A percentile compares a stretch with the other conserved stretches of the same genome.
Evolutionary conservation across 2,329 filamentous ascomycete species (phyloP).

Genomic region (Arachnomyces sp.): DNA sequence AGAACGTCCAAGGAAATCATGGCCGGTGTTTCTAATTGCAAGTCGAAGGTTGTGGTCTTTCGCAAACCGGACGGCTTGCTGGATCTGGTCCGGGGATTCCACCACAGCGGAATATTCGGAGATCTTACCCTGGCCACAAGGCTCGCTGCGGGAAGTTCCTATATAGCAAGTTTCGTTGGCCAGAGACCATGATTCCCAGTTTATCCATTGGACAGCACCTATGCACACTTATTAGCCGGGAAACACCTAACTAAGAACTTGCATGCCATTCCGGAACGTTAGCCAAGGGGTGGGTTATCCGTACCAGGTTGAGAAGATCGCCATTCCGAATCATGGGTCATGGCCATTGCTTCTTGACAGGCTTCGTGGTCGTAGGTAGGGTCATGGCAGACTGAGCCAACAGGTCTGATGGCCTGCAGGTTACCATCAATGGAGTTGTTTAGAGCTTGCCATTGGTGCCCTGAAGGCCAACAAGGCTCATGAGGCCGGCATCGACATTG

Average conservation of each 20-base stretch:
- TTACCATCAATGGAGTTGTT: conserved; percentile 6
- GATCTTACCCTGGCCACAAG: conserved; percentile 29
- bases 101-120: conserved; percentile 31
- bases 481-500: conserved; percentile 7
- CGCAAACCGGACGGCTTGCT: conserved; percentile 24
- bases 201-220: conserved; percentile 30
- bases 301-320: conserved; percentile 4
- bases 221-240: no score
- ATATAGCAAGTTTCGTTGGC: conserved; percentile 30
- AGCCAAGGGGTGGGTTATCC: background rate
- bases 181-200: conserved; percentile 33
- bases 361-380: conserved; percentile 2
- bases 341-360: conserved; percentile 1
- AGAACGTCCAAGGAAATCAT: conserved; percentile 15
- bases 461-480: conserved; percentile 8
- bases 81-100: conserved; percentile 24
- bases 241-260: background rate
- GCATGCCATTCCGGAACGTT: no score
- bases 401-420: conserved; percentile 2
- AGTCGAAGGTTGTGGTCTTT: conserved; percentile 7
- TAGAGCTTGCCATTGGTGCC: conserved; percentile 4
- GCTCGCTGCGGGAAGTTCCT: conserved; percentile 15
- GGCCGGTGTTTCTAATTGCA: conserved; percentile 10
- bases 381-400: conserved; percentile 4
- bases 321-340: conserved; percentile 3